A percentile compares a stretch with the other conserved stretches of the same genome.
phyloP scores from a whole-genome alignment of 192 early-diverging fungal species.

The Phlyctochytrium bullatum region DNA sequence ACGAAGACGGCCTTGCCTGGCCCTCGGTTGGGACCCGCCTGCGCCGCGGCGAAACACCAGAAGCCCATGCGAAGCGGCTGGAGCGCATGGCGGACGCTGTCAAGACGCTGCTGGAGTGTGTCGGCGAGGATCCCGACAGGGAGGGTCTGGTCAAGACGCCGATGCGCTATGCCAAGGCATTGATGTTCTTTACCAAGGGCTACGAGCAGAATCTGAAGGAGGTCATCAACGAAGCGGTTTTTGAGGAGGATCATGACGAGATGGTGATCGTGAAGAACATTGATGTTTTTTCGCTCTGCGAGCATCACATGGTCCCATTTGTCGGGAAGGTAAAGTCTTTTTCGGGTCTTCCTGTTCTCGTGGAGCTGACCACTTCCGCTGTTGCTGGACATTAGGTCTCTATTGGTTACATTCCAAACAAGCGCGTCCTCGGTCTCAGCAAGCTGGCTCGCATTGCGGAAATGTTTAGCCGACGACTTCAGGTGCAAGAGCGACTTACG shows the following conservation, averaged over 20 bases:
- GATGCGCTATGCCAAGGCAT: constrained; percentile 91
- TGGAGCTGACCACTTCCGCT: too few species aligned
- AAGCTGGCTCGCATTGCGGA: constrained; percentile 99
- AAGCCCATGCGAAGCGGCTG: constrained; percentile 66
- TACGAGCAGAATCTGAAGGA: constrained; percentile 91
- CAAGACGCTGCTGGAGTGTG: constrained; percentile 80
- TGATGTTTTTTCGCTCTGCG: constrained; percentile 93
- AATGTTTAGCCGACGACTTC: constrained; percentile 93
- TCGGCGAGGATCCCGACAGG: constrained; percentile 93
- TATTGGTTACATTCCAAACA: constrained; percentile 96
- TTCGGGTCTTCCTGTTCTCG: constrained; percentile 5
- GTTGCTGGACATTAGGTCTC: too few species aligned
- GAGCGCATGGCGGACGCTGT: constrained; percentile 83
- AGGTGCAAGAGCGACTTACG: constrained; percentile 97
- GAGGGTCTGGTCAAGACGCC: constrained; percentile 96
- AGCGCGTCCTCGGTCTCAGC: constrained; percentile 89
- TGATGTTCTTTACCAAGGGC: constrained; percentile 98
- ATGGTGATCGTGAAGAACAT: constrained; percentile 99
- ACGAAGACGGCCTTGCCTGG: constrained; percentile 42
- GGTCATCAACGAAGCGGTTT: constrained; percentile 91
- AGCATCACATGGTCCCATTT: constrained; percentile 99
- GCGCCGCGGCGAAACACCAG: constrained; percentile 75
- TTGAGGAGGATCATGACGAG: constrained; percentile 98
- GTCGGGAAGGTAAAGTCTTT: constrained; percentile 74
- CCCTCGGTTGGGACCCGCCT: constrained; percentile 71